Evolutionary conservation across 768 basidiomycete species (phyloP).

Genomic region (Lactarius evosmus): DNA sequence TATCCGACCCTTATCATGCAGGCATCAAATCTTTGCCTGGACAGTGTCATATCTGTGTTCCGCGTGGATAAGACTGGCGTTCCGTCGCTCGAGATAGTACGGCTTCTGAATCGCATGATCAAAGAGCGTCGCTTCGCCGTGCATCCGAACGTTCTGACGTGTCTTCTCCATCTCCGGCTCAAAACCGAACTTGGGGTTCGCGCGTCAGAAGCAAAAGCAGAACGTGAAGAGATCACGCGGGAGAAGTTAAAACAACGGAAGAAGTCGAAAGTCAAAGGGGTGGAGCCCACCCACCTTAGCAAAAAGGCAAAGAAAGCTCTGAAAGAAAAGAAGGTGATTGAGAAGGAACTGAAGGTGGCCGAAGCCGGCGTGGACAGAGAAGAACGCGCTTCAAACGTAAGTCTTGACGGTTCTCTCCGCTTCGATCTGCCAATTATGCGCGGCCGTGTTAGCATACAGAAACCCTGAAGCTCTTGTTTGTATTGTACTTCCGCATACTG

Average conservation of each 20-base stretch:
- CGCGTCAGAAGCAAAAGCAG: conserved; percentile 66
- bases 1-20: conserved; percentile 36
- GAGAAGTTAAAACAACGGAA: conserved; percentile 43
- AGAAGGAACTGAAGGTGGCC: conserved; percentile 90
- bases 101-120: conserved; percentile 91
- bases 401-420: conserved; percentile 35
- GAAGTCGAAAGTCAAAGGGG: conserved; percentile 31
- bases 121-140: conserved; percentile 90
- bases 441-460: conserved; percentile 79
- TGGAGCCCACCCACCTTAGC: conserved; percentile 72
- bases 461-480: conserved; percentile 95
- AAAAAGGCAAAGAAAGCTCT: conserved; percentile 86
- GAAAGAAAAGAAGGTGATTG: conserved; percentile 87
- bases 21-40: conserved; percentile 83
- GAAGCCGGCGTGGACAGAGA: conserved; percentile 92
- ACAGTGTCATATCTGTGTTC: conserved; percentile 79
- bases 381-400: conserved; percentile 76
- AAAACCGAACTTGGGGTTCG: conserved; percentile 81
- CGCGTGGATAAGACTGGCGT: conserved; percentile 74
- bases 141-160: conserved; percentile 83
- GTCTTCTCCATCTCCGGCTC: conserved; percentile 80
- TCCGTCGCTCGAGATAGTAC: conserved; percentile 84
- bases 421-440: conserved; percentile 13
- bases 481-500: conserved; percentile 93
- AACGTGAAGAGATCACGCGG: conserved; percentile 44